Evolutionary conservation across 176 grass and related monocot genomes (phyloP).

Genomic region (Oryza glumipatula): DNA sequence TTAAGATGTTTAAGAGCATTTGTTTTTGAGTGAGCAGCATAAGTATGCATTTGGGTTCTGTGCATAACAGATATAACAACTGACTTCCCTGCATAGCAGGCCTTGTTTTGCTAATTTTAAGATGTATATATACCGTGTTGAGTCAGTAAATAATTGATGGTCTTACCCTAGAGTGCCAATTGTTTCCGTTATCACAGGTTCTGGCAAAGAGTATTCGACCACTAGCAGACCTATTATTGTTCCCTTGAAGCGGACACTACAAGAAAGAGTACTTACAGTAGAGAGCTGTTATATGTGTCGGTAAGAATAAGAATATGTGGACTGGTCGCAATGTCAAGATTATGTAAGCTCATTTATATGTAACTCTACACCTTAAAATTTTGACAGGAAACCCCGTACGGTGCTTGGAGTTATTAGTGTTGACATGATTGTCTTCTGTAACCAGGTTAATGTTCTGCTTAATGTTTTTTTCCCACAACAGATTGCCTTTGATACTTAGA

Average conservation of each 20-base stretch:
- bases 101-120: conserved; percentile 15
- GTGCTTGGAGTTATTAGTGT: conserved; percentile 38
- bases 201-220: conserved; percentile 31
- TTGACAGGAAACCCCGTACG: conserved; percentile 49
- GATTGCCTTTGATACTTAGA: conserved; percentile 23
- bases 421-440: conserved; percentile 71
- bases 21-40: conserved; percentile 9
- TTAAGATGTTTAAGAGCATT: neutral
- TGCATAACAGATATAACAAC: neutral
- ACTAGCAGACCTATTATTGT: conserved; percentile 21
- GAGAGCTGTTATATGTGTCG: conserved; percentile 64
- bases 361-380: conserved; percentile 37
- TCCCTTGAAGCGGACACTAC: conserved; percentile 60
- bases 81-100: neutral
- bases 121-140: conserved; percentile 9
- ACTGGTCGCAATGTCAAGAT: conserved; percentile 29
- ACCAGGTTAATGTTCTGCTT: conserved; percentile 58
- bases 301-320: conserved; percentile 52
- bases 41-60: neutral
- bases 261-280: conserved; percentile 47
- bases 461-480: conserved; percentile 13
- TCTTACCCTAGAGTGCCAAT: conserved; percentile 22
- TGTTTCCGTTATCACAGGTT: conserved; percentile 34
- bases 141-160: conserved; percentile 32
- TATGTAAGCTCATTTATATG: conserved; percentile 38